These are phyloP conservation scores for Trichoderma sp. DNA, from an alignment of 2,329 filamentous ascomycete species.

Conservation along the genomic window DNA sequence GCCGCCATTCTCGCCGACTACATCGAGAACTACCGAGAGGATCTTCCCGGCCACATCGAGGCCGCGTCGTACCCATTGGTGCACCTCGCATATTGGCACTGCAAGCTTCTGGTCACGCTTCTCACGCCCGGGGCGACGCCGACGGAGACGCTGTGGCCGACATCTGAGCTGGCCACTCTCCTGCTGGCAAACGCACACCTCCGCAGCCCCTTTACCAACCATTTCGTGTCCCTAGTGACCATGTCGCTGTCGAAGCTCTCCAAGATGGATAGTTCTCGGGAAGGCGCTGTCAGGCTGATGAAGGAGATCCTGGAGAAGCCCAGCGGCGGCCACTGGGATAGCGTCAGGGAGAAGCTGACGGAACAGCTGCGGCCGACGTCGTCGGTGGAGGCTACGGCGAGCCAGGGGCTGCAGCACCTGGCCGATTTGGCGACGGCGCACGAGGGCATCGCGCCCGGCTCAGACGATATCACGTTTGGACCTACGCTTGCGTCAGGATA, in stretches of 20 bases:
- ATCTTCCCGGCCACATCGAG: constrained; percentile 60
- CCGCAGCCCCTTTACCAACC: constrained; percentile 66
- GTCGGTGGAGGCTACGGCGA: constrained; percentile 47
- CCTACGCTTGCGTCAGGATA: constrained; percentile 43
- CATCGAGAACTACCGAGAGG: constrained; percentile 65
- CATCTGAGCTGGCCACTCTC: constrained; percentile 60
- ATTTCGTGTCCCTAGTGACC: constrained; percentile 63
- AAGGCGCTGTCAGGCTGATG: constrained; percentile 59
- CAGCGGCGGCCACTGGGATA: constrained; percentile 58
- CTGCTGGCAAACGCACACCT: constrained; percentile 58
- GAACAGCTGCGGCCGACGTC: constrained; percentile 43
- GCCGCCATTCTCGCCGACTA: constrained; percentile 43
- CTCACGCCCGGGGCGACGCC: constrained; percentile 59
- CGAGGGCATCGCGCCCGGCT: constrained; percentile 39
- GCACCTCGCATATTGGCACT: constrained; percentile 71
- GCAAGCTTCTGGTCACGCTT: constrained; percentile 65
- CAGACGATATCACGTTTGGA: constrained; percentile 40
- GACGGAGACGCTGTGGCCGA: constrained; percentile 61
- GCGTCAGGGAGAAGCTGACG: constrained; percentile 50
- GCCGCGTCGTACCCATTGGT: constrained; percentile 57
- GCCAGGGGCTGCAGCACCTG: constrained; percentile 61
- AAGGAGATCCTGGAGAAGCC: constrained; percentile 59
- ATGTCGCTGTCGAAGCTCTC: constrained; percentile 64
- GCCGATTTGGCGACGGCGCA: constrained; percentile 58
- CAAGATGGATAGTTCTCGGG: constrained; percentile 56